These are phyloP conservation scores for Trichophyton rubrum DNA, from an alignment of 2,329 filamentous ascomycete species.

Conservation along the genomic window DNA sequence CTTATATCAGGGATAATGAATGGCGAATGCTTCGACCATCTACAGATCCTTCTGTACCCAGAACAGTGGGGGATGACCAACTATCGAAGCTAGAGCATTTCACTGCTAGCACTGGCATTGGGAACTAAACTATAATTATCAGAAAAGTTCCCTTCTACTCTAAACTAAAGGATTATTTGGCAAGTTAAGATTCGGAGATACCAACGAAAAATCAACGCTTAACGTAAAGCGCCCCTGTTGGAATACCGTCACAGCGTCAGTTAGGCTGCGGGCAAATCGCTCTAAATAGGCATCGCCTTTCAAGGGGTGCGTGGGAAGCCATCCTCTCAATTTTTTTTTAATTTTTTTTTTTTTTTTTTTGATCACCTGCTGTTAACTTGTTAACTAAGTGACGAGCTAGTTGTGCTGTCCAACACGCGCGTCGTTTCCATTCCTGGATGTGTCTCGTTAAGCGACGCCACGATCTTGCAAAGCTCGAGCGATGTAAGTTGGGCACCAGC, in stretches of 20 bases:
- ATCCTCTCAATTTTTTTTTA: no score
- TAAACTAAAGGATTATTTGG: background rate
- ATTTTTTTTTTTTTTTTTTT: no score
- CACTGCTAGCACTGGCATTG: background rate
- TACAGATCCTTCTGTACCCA: background rate
- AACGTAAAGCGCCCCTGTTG: background rate
- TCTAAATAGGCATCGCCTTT: background rate
- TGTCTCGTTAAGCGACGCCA: conserved; percentile 88
- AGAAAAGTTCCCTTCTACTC: background rate
- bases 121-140: background rate
- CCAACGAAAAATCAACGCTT: background rate
- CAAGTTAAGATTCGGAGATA: background rate
- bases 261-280: background rate
- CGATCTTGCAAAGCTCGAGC: conserved; percentile 42
- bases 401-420: conserved; percentile 48
- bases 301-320: background rate
- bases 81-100: background rate
- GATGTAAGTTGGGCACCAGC: conserved; percentile 9
- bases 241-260: background rate
- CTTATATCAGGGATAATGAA: conserved; percentile 17
- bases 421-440: conserved; percentile 68
- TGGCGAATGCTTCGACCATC: conserved; percentile 22
- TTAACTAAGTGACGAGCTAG: conserved; percentile 34
- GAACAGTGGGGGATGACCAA: conserved; percentile 14
- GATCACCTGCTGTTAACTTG: conserved; percentile 49